phyloP scores from a whole-genome alignment of 2,329 filamentous ascomycete genomes.

The Ophiostoma pallidulum region DNA sequence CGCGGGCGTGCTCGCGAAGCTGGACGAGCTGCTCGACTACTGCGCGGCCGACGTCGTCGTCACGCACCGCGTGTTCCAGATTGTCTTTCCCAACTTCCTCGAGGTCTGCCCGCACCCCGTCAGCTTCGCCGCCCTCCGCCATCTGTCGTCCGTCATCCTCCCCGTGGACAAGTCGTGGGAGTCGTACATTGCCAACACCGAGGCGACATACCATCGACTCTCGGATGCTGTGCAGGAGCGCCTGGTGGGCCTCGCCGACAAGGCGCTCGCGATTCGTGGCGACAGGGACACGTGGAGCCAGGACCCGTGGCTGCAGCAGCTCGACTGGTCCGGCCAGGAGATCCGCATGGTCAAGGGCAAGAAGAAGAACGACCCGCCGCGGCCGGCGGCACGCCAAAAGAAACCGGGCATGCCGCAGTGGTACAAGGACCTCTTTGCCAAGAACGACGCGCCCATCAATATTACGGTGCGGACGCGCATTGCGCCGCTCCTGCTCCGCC shows the following conservation, averaged over 20 bases:
- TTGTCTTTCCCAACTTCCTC: slow-evolving; percentile 84
- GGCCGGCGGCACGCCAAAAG: slow-evolving; percentile 77
- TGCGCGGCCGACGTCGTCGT: slow-evolving; percentile 90
- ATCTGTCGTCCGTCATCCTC: slow-evolving; percentile 87
- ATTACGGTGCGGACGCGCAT: slow-evolving; percentile 81
- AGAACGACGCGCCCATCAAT: slow-evolving; percentile 57
- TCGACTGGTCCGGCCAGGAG: slow-evolving; percentile 94
- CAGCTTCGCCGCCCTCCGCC: slow-evolving; percentile 86
- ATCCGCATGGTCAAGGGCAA: slow-evolving; percentile 86
- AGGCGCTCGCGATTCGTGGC: slow-evolving; percentile 65
- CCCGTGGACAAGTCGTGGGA: slow-evolving; percentile 87
- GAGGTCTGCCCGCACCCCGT: slow-evolving; percentile 91
- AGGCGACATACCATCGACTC: slow-evolving; percentile 71
- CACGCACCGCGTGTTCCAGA: slow-evolving; percentile 88
- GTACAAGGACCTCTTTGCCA: slow-evolving; percentile 85
- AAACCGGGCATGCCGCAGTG: slow-evolving; percentile 89
- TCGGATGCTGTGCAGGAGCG: slow-evolving; percentile 70
- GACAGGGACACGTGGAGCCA: slow-evolving; percentile 58
- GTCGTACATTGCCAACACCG: slow-evolving; percentile 71
- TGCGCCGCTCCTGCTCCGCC: slow-evolving; percentile 70
- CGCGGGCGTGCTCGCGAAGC: slow-evolving; percentile 55
- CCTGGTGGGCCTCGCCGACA: slow-evolving; percentile 62
- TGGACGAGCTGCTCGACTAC: slow-evolving; percentile 83
- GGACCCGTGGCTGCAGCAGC: slow-evolving; percentile 85
- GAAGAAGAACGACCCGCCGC: slow-evolving; percentile 70